These are phyloP conservation scores for Verbena officinalis DNA, from an alignment of 257 asterid genomes.

Conservation along the genomic window DNA sequence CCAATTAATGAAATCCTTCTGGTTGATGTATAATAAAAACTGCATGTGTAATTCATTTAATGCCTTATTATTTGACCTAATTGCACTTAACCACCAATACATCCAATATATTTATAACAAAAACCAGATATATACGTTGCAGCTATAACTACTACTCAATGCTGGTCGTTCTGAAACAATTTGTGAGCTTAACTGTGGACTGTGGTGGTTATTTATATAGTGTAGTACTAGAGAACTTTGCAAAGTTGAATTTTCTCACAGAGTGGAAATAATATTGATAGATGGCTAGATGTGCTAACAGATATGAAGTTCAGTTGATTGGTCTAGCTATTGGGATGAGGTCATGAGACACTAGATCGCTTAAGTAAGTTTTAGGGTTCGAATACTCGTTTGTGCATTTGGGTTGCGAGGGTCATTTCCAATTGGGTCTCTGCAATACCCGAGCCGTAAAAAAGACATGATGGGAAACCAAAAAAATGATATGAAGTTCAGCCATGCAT, in stretches of 20 bases:
- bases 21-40: background rate
- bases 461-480: too few relatives aligned
- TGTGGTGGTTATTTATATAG: background rate
- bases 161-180: slow-evolving; percentile 33
- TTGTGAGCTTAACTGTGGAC: slow-evolving; percentile 20
- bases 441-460: too few relatives aligned
- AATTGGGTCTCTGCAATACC: too few relatives aligned
- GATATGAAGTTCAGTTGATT: too few relatives aligned
- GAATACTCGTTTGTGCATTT: too few relatives aligned
- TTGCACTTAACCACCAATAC: background rate
- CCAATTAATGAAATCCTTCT: background rate
- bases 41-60: slow-evolving; percentile 7
- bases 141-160: slow-evolving; percentile 16
- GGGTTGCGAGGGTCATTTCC: too few relatives aligned
- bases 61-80: background rate
- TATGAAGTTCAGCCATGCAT: background rate
- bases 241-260: background rate
- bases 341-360: too few relatives aligned
- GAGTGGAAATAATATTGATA: background rate
- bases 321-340: too few relatives aligned
- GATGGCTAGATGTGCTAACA: too few relatives aligned
- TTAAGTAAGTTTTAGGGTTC: too few relatives aligned
- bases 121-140: background rate
- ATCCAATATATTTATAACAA: slow-evolving; percentile 35
- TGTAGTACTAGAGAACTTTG: background rate